These are phyloP conservation scores for Aspergillus phoenicis DNA, from an alignment of 2,329 filamentous ascomycete genomes.

Conservation along the genomic window DNA sequence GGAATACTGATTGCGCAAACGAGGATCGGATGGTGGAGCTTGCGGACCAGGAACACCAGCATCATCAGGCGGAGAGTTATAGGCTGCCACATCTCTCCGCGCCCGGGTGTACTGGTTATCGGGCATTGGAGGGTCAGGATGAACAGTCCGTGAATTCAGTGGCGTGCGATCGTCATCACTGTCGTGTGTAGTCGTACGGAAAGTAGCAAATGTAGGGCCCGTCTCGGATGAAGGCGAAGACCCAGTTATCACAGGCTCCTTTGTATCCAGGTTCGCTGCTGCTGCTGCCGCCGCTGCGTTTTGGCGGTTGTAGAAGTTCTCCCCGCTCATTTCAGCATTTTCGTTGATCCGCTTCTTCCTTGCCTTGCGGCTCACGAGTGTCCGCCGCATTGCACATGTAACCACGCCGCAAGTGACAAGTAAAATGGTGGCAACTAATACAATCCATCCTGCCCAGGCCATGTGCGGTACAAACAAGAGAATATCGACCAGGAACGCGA, in stretches of 20 bases:
- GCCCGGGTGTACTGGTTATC: slow-evolving; percentile 34
- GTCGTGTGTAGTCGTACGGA: slow-evolving; percentile 35
- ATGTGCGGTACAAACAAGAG: slow-evolving; percentile 92
- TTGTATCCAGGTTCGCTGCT: slow-evolving; percentile 52
- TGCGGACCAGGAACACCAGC: slow-evolving; percentile 40
- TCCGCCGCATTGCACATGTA: slow-evolving; percentile 92
- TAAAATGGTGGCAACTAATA: slow-evolving; percentile 83
- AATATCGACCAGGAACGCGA: slow-evolving; percentile 91
- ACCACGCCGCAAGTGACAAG: slow-evolving; percentile 80
- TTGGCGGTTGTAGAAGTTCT: slow-evolving; percentile 79
- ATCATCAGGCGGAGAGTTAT: slow-evolving; percentile 41
- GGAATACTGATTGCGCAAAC: slow-evolving; percentile 51
- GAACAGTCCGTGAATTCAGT: slow-evolving; percentile 37
- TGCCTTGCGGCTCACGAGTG: slow-evolving; percentile 88
- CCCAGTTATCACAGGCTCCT: slow-evolving; percentile 58
- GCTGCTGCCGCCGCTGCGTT: slow-evolving; percentile 41
- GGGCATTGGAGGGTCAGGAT: slow-evolving; percentile 31
- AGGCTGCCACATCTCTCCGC: slow-evolving; percentile 32
- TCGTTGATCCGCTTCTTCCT: slow-evolving; percentile 87
- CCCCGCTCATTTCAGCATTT: slow-evolving; percentile 95
- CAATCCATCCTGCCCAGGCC: slow-evolving; percentile 91
- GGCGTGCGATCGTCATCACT: slow-evolving; percentile 47
- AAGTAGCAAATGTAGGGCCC: slow-evolving; percentile 52
- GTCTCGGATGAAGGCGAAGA: slow-evolving; percentile 57
- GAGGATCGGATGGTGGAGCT: slow-evolving; percentile 43